Evolutionary conservation across 495 filamentous ascomycete genomes (phyloP).

Genomic region (Aspergillus nidulans): DNA sequence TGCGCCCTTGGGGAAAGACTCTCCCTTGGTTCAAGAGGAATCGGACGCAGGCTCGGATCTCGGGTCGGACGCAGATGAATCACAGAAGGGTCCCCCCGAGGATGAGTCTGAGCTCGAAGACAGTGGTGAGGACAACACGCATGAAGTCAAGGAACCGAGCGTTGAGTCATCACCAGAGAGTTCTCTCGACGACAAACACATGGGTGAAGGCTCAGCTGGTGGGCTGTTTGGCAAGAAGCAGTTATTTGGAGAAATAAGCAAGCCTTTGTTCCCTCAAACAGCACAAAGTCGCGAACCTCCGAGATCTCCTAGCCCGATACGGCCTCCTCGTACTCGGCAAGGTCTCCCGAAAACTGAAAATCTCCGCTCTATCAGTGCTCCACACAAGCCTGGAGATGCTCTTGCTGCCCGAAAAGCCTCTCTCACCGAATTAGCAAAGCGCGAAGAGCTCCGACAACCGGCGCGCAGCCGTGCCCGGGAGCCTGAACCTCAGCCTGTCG

Average conservation of each 20-base stretch:
- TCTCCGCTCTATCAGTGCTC: conserved; percentile 54
- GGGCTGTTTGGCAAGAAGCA: conserved; percentile 38
- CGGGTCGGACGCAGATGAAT: conserved; percentile 24
- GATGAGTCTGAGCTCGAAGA: conserved; percentile 37
- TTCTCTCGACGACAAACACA: conserved; percentile 54
- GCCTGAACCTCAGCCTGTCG: conserved; percentile 25
- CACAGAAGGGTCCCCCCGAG: conserved; percentile 34
- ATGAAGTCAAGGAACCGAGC: conserved; percentile 55
- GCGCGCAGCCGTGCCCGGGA: conserved; percentile 27
- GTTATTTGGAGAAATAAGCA: conserved; percentile 66
- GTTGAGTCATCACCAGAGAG: conserved; percentile 59
- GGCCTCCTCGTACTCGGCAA: conserved; percentile 40
- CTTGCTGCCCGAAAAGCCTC: conserved; percentile 38
- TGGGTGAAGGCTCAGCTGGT: conserved; percentile 33
- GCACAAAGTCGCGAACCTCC: conserved; percentile 50
- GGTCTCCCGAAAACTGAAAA: conserved; percentile 48
- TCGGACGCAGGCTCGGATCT: conserved; percentile 24
- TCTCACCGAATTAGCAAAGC: conserved; percentile 32
- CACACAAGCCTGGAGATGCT: conserved; percentile 36
- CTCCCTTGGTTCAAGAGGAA: conserved; percentile 6
- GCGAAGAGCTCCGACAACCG: conserved; percentile 24
- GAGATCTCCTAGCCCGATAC: conserved; percentile 76
- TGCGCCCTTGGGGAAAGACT: conserved; percentile 19
- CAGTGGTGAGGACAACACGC: conserved; percentile 47
- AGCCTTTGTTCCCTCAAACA: conserved; percentile 56